These are phyloP conservation scores for Beta lomatogona DNA, from an alignment of 179 eudicot genomes.

Conservation along the genomic window DNA sequence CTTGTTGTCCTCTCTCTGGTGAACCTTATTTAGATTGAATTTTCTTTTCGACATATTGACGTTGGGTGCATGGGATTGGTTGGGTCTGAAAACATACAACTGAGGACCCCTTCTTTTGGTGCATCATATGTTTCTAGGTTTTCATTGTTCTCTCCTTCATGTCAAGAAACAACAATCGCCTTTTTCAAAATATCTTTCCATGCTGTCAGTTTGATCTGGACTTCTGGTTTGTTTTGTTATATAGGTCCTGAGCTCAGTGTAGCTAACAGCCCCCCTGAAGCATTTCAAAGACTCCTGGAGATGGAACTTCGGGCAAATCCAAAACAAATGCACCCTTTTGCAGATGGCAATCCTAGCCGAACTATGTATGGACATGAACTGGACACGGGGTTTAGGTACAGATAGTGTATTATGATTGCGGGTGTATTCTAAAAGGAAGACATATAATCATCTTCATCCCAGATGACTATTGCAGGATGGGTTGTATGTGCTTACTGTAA, in stretches of 20 bases:
- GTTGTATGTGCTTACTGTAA: conserved; percentile 18
- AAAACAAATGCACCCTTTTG: conserved; percentile 58
- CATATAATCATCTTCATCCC: conserved; percentile 24
- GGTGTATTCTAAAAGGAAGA: conserved; percentile 28
- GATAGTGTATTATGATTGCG: conserved; percentile 42
- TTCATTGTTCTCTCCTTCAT: too few species aligned
- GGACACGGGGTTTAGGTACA: conserved; percentile 64
- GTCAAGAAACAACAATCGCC: too few species aligned
- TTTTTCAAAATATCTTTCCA: too few species aligned
- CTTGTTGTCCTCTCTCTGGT: too few species aligned
- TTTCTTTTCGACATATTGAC: too few species aligned
- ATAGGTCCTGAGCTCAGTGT: conserved; percentile 41
- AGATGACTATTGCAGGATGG: conserved; percentile 22
- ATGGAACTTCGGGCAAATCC: conserved; percentile 73
- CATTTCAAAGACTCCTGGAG: conserved; percentile 75
- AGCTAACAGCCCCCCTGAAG: conserved; percentile 63
- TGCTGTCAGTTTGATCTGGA: neutral
- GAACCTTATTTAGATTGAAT: too few species aligned
- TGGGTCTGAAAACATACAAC: too few species aligned
- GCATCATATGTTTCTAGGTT: neutral
- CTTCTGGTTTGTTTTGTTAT: conserved; percentile 1
- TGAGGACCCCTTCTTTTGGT: neutral
- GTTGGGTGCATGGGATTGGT: too few species aligned
- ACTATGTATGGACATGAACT: conserved; percentile 61
- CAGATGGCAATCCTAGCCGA: conserved; percentile 46